Evolutionary conservation across 805 yeast species (phyloP).

Genomic region (Myxozyma kluyveri): DNA sequence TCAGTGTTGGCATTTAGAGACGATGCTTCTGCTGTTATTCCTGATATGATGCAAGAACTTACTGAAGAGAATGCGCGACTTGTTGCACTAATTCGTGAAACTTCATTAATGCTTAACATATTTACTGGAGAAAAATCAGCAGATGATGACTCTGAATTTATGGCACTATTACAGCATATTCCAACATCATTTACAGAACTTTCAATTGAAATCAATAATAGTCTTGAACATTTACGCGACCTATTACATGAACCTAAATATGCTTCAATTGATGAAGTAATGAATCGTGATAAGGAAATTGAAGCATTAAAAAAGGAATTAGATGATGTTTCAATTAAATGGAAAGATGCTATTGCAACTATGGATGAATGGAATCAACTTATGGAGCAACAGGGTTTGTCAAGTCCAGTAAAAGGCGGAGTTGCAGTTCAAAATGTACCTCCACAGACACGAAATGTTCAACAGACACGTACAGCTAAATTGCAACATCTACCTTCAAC

Average conservation of each 20-base stretch:
- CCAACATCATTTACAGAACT: constrained; percentile 24
- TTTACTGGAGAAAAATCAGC: constrained; percentile 24
- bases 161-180: constrained; percentile 13
- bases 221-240: constrained; percentile 25
- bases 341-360: constrained; percentile 34
- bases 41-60: constrained; percentile 21
- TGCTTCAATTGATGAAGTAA: constrained; percentile 23
- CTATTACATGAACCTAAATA: constrained; percentile 21
- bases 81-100: constrained; percentile 25
- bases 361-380: constrained; percentile 36
- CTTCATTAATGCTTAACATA: constrained; percentile 21
- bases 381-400: constrained; percentile 13
- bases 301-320: constrained; percentile 29
- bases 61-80: constrained; percentile 24
- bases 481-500: no score
- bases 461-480: no score
- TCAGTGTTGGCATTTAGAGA: constrained; percentile 12
- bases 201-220: constrained; percentile 26
- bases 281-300: constrained; percentile 23
- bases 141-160: constrained; percentile 12
- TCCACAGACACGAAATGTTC: no score
- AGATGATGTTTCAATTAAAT: constrained; percentile 29
- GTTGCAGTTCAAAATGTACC: no score
- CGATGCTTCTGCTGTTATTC: constrained; percentile 10
- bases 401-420: not conserved